phyloP scores from a whole-genome alignment of 2,329 filamentous ascomycete species.

The Pseudocercospora cruenta region DNA sequence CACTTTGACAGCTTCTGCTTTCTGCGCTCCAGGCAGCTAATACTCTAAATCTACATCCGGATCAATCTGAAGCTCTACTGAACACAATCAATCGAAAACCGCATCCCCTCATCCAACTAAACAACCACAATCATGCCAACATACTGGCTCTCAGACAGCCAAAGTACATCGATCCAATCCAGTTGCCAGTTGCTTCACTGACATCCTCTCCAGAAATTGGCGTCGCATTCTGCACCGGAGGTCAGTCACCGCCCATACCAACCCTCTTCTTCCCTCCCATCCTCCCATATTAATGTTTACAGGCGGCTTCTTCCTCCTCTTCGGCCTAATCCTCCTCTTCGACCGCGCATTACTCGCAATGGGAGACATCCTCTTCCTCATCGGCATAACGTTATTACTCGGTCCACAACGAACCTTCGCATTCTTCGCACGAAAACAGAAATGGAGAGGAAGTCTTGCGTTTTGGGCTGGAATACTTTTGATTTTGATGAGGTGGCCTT shows the following conservation, averaged over 20 bases:
- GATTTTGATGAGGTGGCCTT: conserved; percentile 87
- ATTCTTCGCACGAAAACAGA: conserved; percentile 94
- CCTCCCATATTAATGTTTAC: conserved; percentile 28
- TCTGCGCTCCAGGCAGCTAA: neutral
- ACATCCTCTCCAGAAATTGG: conserved; percentile 73
- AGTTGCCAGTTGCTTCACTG: neutral
- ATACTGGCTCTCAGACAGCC: conserved; percentile 95
- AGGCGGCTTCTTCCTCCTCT: conserved; percentile 94
- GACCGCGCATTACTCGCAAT: conserved; percentile 97
- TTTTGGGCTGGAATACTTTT: conserved; percentile 82
- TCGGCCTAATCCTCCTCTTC: conserved; percentile 95
- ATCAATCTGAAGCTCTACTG: too few species aligned
- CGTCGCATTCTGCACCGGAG: conserved; percentile 95
- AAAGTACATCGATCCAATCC: conserved; percentile 72
- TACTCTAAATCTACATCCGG: neutral
- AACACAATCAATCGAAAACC: too few species aligned
- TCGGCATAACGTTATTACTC: conserved; percentile 94
- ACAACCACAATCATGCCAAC: conserved; percentile 64
- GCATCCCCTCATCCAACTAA: neutral
- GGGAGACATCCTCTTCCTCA: conserved; percentile 98
- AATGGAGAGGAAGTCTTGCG: conserved; percentile 85
- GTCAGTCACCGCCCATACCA: conserved; percentile 61
- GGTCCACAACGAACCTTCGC: conserved; percentile 85
- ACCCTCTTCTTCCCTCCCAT: neutral
- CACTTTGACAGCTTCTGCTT: neutral